Evolutionary conservation across 768 basidiomycete species (phyloP), one percentile per base, ranked within the genome.

Genomic region (Suillus luteus): DNA sequence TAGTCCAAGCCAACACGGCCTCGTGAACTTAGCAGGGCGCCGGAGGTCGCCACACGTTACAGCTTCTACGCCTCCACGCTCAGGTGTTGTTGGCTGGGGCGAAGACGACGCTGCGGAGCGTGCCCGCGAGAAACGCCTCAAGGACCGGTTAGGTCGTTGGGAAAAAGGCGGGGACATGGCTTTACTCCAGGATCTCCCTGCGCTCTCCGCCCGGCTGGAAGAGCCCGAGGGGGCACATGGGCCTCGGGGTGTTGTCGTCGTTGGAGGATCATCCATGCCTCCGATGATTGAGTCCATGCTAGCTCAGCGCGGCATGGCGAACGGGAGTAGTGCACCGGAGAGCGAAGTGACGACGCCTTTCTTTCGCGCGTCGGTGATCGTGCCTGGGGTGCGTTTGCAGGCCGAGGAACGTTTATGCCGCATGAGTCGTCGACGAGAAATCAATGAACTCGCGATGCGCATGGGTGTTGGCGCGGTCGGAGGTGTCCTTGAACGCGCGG

Each of bases 401-500:
- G 67, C 70, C 2, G 75, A 78, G 12, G 93, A 95, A 71, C 81
- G 80, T 51, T 74, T 78, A 9, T 83, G 79, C 58, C 85, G 93
- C 54, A 79, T 88, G 64, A 76, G 78, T 4, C 79, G 93, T 41
- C 80, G 93, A 63, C 80, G 85, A 62, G 89, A 93, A 68, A 85
- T 93, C 61, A 95, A 95, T 72, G 88, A 92, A 69, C 76, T 95
- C 52, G 87, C 85, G 0, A 89, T 92, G 82, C 85, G 91, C n/a
- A 92, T 93, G 86, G 93, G 86, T 6, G 81, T 93, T 43, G 90
- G 89, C 40, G 83, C 84, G 0, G 82, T 92, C 8, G 93, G 93
- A 11, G 93, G 93, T 12, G 69, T 78, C 8, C 70, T 93, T 7
- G 86, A 86, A 52, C 67, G 72, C 33, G 64, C 62, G 3, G 62